Evolutionary conservation across 345 rosid genomes (phyloP), one percentile per base, ranked within the genome.

Genomic region (Eucalyptus dawsonii): DNA sequence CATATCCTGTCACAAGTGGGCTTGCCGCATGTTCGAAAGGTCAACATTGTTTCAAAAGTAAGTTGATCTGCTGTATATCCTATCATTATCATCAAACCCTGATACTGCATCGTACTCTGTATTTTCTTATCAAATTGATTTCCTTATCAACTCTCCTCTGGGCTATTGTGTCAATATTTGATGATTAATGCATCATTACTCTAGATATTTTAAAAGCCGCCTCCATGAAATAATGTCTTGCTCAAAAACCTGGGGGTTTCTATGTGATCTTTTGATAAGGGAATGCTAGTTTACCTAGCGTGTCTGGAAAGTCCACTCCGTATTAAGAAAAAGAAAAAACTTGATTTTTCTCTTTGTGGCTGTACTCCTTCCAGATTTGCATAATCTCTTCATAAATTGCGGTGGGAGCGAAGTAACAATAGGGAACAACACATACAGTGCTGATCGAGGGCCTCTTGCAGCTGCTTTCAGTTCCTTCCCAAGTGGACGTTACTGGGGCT

Each of bases 401-500:
- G 90, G 88, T 6, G 90, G 90, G 21, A 3, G 19, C 2, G 34
- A 69, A 53, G 60, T n/a, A n/a, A 89, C 14, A 7, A 34, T 42
- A 16, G 62, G 19, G 22, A 6, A 13, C 50, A 14, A 2, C 22
- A 42, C 17, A 4, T 89, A 76, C 27, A 42, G 13, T 10, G 34
- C 3, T 4, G 90, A 89, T 45, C 14, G 0, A 4, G 27, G 15
- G 15, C 0, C 11, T 2, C 13, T 25, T 10, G 3, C 53, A 87
- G 69, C 88, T 27, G 50, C 88, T 12, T n/a, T 88, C 45, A 91
- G 54, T 4, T 87, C 67, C 89, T 54, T 12, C 80, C 40, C 19
- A 6, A 80, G 80, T 60, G 50, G 87, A 86, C 13, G 5, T 29
- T 51, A 91, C 40, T 95, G 96, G 96, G 95, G 90, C 80, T 89